phyloP scores from a whole-genome alignment of 345 rosid genomes.

The Eucalyptus globulus region DNA sequence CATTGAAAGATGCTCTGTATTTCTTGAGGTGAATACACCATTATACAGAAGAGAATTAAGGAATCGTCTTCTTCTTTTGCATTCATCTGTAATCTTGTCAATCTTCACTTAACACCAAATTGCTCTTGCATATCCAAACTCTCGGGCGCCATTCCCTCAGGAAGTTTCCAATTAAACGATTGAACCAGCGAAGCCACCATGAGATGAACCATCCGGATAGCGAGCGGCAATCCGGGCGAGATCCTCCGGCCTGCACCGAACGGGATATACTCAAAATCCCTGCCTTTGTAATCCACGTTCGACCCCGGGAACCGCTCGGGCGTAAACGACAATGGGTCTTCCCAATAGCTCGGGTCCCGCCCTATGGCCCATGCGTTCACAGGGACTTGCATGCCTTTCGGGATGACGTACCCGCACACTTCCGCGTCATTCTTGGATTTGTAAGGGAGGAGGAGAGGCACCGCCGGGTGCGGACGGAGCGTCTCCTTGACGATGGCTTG shows the following conservation, averaged over 20 bases:
- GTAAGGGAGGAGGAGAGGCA: constrained; percentile 9
- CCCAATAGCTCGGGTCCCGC: constrained; percentile 4
- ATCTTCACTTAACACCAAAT: constrained; percentile 5
- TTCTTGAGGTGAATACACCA: no score
- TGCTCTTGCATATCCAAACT: constrained; percentile 6
- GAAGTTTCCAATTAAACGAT: constrained; percentile 10
- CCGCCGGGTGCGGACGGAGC: constrained; percentile 5
- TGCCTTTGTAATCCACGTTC: background rate
- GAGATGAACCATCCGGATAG: constrained; percentile 3
- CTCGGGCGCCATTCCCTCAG: background rate
- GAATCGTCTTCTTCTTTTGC: no score
- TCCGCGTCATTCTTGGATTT: background rate
- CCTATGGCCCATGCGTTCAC: constrained; percentile 12
- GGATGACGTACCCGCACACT: background rate
- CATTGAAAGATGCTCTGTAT: no score
- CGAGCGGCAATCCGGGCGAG: constrained; percentile 12
- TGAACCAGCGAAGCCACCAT: constrained; percentile 10
- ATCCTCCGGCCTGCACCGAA: constrained; percentile 21
- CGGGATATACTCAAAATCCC: constrained; percentile 5
- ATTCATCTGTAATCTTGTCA: no score
- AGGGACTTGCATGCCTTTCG: constrained; percentile 4
- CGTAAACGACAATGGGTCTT: background rate
- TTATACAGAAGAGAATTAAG: no score
- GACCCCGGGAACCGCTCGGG: constrained; percentile 6
- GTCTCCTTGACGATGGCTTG: constrained; percentile 1